Base-by-base conservation (phyloP, 2,329 filamentous ascomycete species). In the Neurospora crassa region DNA sequence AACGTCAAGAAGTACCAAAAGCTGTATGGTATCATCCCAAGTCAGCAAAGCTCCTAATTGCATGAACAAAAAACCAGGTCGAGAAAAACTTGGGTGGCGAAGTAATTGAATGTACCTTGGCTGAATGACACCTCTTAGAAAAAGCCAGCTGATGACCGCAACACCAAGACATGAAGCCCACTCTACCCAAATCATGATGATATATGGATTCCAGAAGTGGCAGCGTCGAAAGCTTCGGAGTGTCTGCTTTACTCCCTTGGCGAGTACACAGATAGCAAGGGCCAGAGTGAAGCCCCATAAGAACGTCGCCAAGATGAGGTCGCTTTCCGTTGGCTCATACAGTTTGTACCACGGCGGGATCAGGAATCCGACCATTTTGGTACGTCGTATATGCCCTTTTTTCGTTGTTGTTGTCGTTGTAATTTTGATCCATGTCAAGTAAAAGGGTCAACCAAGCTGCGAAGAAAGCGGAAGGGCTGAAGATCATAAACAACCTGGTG, bases 151-250 rank as follows among this genome's bases (percentile, higher is more conserved):
- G 16, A 78, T 72, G 3, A 80, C 69, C 11, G 78, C 75, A 59
- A 79, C 78, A 10, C 74, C 67, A 6, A 80, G 59, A 71, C 77
- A 79, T 6, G 77, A 75, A 5, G 75, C 1, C 70, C 79, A 76
- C 69, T 80, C 80, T 14, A 76, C 68, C 80, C 80, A 82, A 34
- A 83, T 76, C 81, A 82, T 80, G 71, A 77, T 72, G 14, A 82
- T 75, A 71, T 82, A 83, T 2, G 76, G 74, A 20, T 76, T 78
- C 11, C 77, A 71, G 8, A 74, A 74, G 20, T 77, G 74, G 68
- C 77, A 78, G 14, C 78, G 74, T 20, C 71, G 68, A 69, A 75
- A 75, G 37, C 77, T 76, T 53, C 75, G 70, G 18, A 74, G 71
- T 5, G 79, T 79, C 71, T 82, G 81, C 68, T 78, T 76, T 40